Evolutionary conservation across 176 grass and related monocot genomes (phyloP).

Genomic region (Carex scoparia): DNA sequence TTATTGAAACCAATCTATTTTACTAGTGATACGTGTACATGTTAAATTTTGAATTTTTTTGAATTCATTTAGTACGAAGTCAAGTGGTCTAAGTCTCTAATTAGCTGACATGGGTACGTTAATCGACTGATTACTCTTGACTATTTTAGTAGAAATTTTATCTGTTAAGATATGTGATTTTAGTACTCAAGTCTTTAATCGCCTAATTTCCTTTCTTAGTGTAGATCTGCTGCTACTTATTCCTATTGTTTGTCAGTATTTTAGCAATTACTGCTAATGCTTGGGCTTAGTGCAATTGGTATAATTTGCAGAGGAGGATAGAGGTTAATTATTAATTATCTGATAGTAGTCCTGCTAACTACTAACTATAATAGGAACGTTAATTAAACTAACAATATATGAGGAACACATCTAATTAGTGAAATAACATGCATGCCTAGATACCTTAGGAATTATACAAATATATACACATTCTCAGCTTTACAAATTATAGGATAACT

Average conservation of each 20-base stretch:
- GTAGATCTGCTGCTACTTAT: not conserved
- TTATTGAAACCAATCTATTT: no score
- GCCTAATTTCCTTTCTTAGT: not conserved
- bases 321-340: not conserved
- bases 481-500: not conserved
- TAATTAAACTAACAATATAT: not conserved
- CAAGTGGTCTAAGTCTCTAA: not conserved
- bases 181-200: not conserved
- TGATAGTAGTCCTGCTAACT: not conserved
- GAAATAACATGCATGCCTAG: not conserved
- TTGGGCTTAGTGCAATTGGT: not conserved
- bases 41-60: no score
- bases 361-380: not conserved
- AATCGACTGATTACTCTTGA: not conserved
- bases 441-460: not conserved
- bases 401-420: no score
- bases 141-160: not conserved
- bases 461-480: not conserved
- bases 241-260: not conserved
- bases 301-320: not conserved
- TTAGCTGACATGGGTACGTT: not conserved
- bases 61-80: constrained; percentile 4
- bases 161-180: not conserved
- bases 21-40: no score
- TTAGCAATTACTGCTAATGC: not conserved